Evolutionary conservation across 805 yeast species (phyloP), one percentile per base, ranked within the genome.

Genomic region (Saturnispora gosingensis): DNA sequence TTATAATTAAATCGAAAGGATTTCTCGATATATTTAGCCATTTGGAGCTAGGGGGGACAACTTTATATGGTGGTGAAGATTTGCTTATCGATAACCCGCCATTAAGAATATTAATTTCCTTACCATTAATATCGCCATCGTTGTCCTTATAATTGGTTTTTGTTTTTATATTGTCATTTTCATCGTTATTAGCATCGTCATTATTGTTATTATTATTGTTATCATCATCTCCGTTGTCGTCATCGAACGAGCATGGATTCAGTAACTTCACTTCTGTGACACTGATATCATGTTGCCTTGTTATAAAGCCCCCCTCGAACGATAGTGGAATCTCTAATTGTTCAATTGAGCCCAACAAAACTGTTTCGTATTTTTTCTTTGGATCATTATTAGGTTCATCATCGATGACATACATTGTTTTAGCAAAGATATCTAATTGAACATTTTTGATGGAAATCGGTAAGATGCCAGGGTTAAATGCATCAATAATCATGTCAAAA

Each of bases 391-490:
- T 43, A 32, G 46, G 38, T 4, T 16, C 38, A 16, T 43, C 34
- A n/a, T 38, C 30, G 5, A 34, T 42, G 24, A 77, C 61, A 58
- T 74, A 77, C 6, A 80, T 74, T 45, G 86, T 78, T 59, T 81
- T 82, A 1, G 91, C 97, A 71, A 91, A 91, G 2, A 91, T 72
- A 64, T 91, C 97, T 42, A 91, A 66, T 57, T 87, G 91, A 9
- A 83, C 82, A 13, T 80, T 78, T 42, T 72, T 71, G 2, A 90
- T 72, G 2, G 72, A 69, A 5, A 89, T 79, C 2, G 85, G 74
- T 57, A 89, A 72, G 67, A 90, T 77, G 0, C 97, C 96, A 0
- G 97, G 97, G 64, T 91, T 91, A 59, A 83, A 79, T 0, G 95
- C 95, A 53, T 81, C 84, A 22, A 88, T 78, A 2, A 79, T 77